Evolutionary conservation across 768 basidiomycete species (phyloP).

Genomic region (Roridomyces roridus): DNA sequence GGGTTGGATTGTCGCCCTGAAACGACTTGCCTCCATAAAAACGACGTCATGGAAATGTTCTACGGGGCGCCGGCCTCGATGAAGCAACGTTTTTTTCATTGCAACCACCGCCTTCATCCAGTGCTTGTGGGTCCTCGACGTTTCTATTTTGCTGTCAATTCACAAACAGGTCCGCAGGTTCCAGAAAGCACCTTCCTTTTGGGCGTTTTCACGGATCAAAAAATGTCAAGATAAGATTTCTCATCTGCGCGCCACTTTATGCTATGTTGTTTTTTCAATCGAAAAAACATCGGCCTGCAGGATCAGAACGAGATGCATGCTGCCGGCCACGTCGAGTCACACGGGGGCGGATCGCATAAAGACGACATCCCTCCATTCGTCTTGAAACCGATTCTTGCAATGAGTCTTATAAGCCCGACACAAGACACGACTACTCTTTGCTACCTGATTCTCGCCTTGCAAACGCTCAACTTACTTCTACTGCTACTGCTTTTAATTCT

Average conservation of each 20-base stretch:
- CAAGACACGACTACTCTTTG: conserved; percentile 4
- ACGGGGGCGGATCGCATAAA: too few relatives aligned
- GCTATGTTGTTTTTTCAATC: background rate
- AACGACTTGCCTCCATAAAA: too few relatives aligned
- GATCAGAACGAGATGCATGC: too few relatives aligned
- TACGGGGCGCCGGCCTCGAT: background rate
- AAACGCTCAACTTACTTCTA: conserved; percentile 10
- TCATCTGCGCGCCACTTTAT: conserved; percentile 13
- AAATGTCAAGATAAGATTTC: conserved; percentile 6
- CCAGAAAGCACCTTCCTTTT: too few relatives aligned
- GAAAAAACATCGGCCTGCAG: too few relatives aligned
- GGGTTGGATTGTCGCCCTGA: too few relatives aligned
- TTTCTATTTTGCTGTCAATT: conserved; percentile 1
- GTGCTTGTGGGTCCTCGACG: conserved; percentile 13
- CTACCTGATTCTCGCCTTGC: background rate
- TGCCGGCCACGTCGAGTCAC: too few relatives aligned
- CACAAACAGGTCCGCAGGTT: too few relatives aligned
- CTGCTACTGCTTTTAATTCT: conserved; percentile 18
- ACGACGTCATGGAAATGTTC: too few relatives aligned
- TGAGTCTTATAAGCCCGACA: conserved; percentile 11
- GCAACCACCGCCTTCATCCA: conserved; percentile 8
- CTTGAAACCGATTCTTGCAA: background rate
- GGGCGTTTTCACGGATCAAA: background rate
- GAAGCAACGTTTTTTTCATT: conserved; percentile 8
- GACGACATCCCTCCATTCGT: background rate